Percentiles rank a stretch among this genome's conserved stretches.
Conservation (phyloP, 495 filamentous ascomycete genomes). For the Lasiosphaeria miniovina region DNA sequence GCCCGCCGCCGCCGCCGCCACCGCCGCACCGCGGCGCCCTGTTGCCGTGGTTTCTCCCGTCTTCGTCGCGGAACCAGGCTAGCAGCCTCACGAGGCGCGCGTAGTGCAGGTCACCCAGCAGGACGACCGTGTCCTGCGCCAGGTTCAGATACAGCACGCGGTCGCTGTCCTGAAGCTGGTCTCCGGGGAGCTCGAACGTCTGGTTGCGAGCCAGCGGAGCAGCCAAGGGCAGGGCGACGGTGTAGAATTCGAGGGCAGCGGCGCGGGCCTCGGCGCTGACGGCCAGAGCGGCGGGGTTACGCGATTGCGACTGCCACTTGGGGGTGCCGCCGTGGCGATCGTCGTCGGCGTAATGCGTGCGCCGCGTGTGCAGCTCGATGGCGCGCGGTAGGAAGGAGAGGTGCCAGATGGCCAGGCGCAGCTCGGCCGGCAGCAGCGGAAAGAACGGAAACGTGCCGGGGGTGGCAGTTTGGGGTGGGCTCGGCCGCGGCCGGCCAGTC, state of each 20-base stretch:
- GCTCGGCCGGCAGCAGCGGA: conserved; percentile 33
- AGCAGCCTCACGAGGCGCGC: conserved; percentile 21
- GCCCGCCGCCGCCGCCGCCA: conserved; percentile 8
- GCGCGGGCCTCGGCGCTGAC: conserved; percentile 32
- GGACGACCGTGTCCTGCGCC: conserved; percentile 26
- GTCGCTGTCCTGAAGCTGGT: conserved; percentile 10
- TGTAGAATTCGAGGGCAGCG: conserved; percentile 29
- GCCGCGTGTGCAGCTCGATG: conserved; percentile 33
- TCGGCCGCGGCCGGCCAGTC: background rate
- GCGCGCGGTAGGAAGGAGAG: conserved; percentile 31
- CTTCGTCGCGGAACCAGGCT: conserved; percentile 23
- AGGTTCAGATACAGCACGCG: conserved; percentile 31
- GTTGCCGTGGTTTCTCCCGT: background rate
- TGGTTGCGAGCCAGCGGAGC: conserved; percentile 1
- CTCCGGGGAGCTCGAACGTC: conserved; percentile 19
- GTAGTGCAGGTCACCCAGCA: conserved; percentile 27
- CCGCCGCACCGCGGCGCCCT: background rate
- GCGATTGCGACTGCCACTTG: conserved; percentile 29
- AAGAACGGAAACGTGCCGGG: conserved; percentile 24
- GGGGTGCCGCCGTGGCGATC: conserved; percentile 2
- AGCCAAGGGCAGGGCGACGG: conserved; percentile 29
- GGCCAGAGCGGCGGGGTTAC: conserved; percentile 32
- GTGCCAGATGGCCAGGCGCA: conserved; percentile 37
- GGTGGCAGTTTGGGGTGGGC: background rate
- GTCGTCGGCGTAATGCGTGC: conserved; percentile 28